Evolutionary conservation across 768 basidiomycete genomes (phyloP), one percentile per base, ranked within the genome.

Genomic region (Tulasnella sp.): DNA sequence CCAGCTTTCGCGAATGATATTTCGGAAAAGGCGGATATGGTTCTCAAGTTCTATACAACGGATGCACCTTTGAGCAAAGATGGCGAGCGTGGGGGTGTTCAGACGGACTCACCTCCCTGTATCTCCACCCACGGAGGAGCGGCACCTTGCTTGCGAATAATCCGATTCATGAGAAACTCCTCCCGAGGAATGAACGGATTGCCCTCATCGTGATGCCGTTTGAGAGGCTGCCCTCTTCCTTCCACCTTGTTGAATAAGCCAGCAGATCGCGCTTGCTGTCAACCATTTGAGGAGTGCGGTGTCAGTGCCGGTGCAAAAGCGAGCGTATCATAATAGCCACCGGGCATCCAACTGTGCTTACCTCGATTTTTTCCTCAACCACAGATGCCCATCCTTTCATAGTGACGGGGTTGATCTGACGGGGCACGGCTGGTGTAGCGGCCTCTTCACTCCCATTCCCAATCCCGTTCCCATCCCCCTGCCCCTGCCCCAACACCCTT

Each of bases 91-190:
- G 31, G 50, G 9, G 5, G 8, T 16, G 2, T 18, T 69, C 31
- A 69, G 34, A 75, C 46, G 20, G 8, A 37, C 79, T 46, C 58
- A 80, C 79, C 93, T 79, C 88, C 87, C 85, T 95, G 95, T 46
- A 94, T 83, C 86, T 96, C 94, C 1, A 96, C 92, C 95, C 95
- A 96, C 4, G 94, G 93, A 42, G 95, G 95, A 4, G 91, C 90
- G 8, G 93, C 93, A n/a, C 93, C 94, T 82, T 95, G 93, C 75
- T 91, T 88, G 83, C 94, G 92, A 9, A 96, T 89, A 80, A 95
- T 94, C 18, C 95, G 90, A 83, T 96, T 96, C 92, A 96, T 92
- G 74, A 96, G 87, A 83, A 92, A 94, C 84, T 96, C 94, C 82
- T 94, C 93, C 11, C 93, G 88, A 9, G 89, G 89, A 81, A 96